Evolutionary conservation across 2,329 filamentous ascomycete genomes (phyloP).

Genomic region (Ophiostoma sp.): DNA sequence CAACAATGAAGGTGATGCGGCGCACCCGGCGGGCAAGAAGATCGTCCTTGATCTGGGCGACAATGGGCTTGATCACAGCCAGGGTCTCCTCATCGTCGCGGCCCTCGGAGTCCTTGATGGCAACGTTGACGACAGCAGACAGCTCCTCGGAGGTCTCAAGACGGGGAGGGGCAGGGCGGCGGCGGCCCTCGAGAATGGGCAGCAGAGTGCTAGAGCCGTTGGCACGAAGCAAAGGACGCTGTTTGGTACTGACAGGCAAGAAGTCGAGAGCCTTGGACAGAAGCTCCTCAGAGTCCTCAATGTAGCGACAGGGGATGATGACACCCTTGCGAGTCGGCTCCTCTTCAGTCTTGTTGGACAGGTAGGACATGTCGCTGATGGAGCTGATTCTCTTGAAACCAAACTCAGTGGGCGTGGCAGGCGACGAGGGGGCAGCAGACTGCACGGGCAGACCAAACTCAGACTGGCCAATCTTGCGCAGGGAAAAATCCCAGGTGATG

Average conservation of each 20-base stretch:
- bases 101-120: conserved; percentile 81
- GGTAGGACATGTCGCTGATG: conserved; percentile 93
- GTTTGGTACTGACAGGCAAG: conserved; percentile 56
- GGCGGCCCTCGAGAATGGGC: conserved; percentile 68
- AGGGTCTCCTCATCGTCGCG: conserved; percentile 77
- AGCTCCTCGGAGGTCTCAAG: conserved; percentile 67
- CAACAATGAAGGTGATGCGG: conserved; percentile 92
- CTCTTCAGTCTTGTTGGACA: conserved; percentile 64
- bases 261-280: conserved; percentile 78
- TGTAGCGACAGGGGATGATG: conserved; percentile 85
- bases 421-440: conserved; percentile 76
- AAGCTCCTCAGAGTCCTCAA: conserved; percentile 89
- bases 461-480: conserved; percentile 86
- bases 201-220: conserved; percentile 51
- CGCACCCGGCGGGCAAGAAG: conserved; percentile 75
- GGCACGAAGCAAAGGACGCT: conserved; percentile 37
- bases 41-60: conserved; percentile 78
- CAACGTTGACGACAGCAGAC: conserved; percentile 87
- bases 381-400: conserved; percentile 80
- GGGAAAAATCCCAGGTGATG: conserved; percentile 91
- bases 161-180: conserved; percentile 52
- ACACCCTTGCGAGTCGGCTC: conserved; percentile 88
- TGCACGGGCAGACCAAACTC: conserved; percentile 80
- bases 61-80: conserved; percentile 65
- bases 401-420: conserved; percentile 65